Conservation (phyloP, 2,329 filamentous ascomycete genomes). For the Tolypocladium pustulatum region DNA sequence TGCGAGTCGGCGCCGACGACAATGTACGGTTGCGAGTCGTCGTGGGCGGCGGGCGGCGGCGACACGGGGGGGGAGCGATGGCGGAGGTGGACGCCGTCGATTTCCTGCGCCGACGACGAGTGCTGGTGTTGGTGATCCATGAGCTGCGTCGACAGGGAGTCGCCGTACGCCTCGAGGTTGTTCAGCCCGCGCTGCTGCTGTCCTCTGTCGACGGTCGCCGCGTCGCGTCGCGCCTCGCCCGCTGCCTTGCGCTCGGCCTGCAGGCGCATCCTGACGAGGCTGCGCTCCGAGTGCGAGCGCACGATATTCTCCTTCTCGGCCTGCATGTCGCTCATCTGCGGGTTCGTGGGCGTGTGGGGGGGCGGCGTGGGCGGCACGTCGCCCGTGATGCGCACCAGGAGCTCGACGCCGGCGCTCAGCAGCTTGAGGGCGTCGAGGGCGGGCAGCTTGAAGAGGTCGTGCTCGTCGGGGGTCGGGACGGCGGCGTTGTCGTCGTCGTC, state of each 20-base stretch:
- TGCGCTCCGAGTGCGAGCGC: conserved; percentile 46
- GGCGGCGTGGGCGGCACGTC: conserved; percentile 76
- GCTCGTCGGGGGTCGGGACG: conserved; percentile 22
- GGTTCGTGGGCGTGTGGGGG: conserved; percentile 50
- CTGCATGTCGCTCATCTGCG: conserved; percentile 54
- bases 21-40: conserved; percentile 37
- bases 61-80: conserved; percentile 16
- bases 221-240: too few species aligned
- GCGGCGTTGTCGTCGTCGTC: conserved; percentile 12
- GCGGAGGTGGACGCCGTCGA: conserved; percentile 47
- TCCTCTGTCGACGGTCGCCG: neutral
- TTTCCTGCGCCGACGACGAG: conserved; percentile 16
- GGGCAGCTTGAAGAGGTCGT: conserved; percentile 64
- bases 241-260: conserved; percentile 23
- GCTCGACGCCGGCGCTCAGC: conserved; percentile 62
- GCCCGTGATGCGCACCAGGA: conserved; percentile 61
- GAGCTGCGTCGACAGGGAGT: conserved; percentile 15
- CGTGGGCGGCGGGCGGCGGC: conserved; percentile 12
- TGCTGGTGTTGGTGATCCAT: conserved; percentile 9
- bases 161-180: conserved; percentile 16
- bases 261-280: conserved; percentile 32
- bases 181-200: conserved; percentile 1
- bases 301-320: conserved; percentile 51
- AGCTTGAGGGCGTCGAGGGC: conserved; percentile 69
- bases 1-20: conserved; percentile 60